Base-by-base conservation (phyloP, 495 filamentous ascomycete species). In the Talaromyces borbonicus region DNA sequence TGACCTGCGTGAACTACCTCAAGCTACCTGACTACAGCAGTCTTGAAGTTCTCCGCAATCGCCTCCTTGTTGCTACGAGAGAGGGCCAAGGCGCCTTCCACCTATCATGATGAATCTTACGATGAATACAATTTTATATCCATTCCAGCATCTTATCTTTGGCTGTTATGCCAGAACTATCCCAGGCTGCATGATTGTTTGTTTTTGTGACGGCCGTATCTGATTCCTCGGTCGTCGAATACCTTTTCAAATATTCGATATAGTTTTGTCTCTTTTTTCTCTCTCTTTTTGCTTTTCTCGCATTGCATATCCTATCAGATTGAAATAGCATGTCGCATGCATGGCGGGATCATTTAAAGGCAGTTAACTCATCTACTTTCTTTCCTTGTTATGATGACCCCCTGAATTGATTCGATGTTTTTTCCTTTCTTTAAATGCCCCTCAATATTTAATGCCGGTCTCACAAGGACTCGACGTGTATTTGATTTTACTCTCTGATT, bases 41-140 rank as follows among this genome's bases (percentile, higher is more conserved):
- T 55, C 65, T 95, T 49, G 76, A 87, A 12, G 74, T 85, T 29
- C 75, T 99, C 58, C 78, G 73, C 46, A 72, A 80, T 53, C 81
- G 83, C 58, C 67, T 99, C 25, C 79, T 79, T 33, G 80, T 85
- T 42, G 93, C 93, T 31, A 94, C 95, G 55, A 84, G 80, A 61
- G 93, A 99, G 69, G 93, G 93, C n/a, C 93, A 97, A 60, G 93
- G 93, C 14, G 93, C 93, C 43, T 99, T 99, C 77, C 93, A 97
- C 63, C 72, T 99, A 45, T 97, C 93, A 30, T 98, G 24, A 31
- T 19, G 27, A 43, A 19, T 8, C 25, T 11, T 19, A 46, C 22
- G 30, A 24, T 46, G 29, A 27, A n/a, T n/a, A 7, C n/a, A 22
- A 15, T 23, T 25, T 26, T 25, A n/a, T n/a, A n/a, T n/a, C n/a